These are phyloP conservation scores for Elsinoe ampelina DNA, from an alignment of 2,329 filamentous ascomycete genomes.

Conservation along the genomic window DNA sequence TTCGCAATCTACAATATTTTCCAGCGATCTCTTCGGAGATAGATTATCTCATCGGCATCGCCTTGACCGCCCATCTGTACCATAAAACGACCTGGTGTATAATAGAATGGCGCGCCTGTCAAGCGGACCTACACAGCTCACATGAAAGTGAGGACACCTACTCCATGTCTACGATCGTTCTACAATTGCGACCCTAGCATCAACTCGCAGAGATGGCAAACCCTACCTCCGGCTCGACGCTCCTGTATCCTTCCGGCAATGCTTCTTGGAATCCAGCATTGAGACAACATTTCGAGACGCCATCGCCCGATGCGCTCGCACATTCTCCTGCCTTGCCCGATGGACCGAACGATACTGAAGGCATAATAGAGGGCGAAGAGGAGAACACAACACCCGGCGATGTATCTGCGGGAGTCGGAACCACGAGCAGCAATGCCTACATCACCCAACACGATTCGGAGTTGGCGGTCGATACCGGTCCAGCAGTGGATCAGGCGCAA, in stretches of 20 bases:
- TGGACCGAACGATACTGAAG: not conserved
- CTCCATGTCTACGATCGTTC: not conserved
- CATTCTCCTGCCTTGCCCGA: conserved; percentile 4
- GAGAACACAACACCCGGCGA: no score
- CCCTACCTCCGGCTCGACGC: not conserved
- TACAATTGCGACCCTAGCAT: not conserved
- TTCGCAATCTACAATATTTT: not conserved
- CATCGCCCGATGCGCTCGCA: conserved; percentile 3
- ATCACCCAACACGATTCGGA: no score
- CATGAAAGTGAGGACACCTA: not conserved
- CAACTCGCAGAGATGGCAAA: not conserved
- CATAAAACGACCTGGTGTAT: not conserved
- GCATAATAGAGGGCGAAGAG: no score
- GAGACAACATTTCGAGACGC: conserved; percentile 33
- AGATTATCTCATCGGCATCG: not conserved
- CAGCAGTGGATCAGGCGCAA: no score
- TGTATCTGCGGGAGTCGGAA: no score
- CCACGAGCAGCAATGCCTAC: no score
- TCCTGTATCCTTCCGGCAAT: conserved; percentile 3
- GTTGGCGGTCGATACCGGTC: no score
- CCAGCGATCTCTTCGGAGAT: not conserved
- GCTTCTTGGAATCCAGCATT: conserved; percentile 49
- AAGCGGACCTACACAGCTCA: not conserved
- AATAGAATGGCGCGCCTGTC: conserved; percentile 1
- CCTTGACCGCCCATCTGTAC: not conserved